These are phyloP conservation scores for Passalora sequoiae DNA, from an alignment of 2,329 filamentous ascomycete genomes.

Conservation along the genomic window DNA sequence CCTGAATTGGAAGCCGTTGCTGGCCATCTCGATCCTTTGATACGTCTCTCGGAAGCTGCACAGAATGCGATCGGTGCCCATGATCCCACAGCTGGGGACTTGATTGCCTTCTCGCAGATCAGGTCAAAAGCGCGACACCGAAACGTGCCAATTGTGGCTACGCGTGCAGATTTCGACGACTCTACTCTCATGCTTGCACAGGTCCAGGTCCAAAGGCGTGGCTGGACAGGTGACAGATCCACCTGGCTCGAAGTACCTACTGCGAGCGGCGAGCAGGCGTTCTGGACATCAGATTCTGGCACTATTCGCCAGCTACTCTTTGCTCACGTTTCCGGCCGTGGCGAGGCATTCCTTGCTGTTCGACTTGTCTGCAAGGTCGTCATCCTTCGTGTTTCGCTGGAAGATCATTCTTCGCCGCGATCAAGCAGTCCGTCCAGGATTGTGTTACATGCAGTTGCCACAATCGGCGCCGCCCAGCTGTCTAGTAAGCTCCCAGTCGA, in stretches of 20 bases:
- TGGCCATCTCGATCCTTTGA: constrained; percentile 14
- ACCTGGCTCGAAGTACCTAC: constrained; percentile 47
- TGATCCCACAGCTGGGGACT: constrained; percentile 38
- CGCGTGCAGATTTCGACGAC: constrained; percentile 50
- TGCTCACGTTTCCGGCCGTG: constrained; percentile 40
- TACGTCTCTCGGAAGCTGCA: constrained; percentile 32
- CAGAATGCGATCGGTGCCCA: constrained; percentile 31
- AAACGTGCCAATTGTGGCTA: constrained; percentile 33
- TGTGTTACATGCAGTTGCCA: constrained; percentile 44
- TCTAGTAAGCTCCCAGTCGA: constrained; percentile 37
- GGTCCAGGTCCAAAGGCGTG: constrained; percentile 48
- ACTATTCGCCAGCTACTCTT: constrained; percentile 54
- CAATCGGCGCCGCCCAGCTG: constrained; percentile 41
- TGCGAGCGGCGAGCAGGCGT: constrained; percentile 45
- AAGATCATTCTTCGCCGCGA: not conserved
- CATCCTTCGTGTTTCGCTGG: constrained; percentile 40
- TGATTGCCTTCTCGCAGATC: constrained; percentile 56
- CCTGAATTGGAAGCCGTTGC: constrained; percentile 25
- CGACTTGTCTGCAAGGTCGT: constrained; percentile 44
- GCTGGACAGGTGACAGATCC: constrained; percentile 49
- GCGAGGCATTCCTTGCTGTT: constrained; percentile 46
- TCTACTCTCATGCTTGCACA: constrained; percentile 54
- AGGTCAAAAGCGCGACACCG: constrained; percentile 35
- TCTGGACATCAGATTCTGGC: constrained; percentile 53
- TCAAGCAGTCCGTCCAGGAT: constrained; percentile 46